These are phyloP conservation scores for Bruguiera sexangula DNA, from an alignment of 345 rosid species.

Conservation along the genomic window DNA sequence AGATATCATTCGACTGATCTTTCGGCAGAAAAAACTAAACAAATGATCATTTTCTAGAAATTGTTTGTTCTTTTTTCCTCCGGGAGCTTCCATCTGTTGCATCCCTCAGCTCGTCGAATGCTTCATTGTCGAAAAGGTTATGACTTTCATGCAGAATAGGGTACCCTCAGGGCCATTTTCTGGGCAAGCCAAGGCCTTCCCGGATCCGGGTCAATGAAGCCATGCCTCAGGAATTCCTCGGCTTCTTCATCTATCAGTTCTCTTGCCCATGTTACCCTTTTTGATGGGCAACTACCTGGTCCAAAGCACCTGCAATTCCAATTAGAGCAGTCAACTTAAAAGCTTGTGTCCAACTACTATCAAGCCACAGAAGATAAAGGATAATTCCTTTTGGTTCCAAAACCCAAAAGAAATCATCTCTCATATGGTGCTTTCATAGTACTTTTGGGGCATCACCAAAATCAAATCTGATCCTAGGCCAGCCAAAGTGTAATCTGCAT, in stretches of 20 bases:
- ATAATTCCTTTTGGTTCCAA: neutral
- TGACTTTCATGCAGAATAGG: slow-evolving; percentile 53
- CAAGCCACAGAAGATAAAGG: neutral
- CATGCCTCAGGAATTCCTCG: slow-evolving; percentile 65
- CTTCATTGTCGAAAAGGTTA: neutral
- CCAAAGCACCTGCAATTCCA: slow-evolving; percentile 67
- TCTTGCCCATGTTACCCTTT: slow-evolving; percentile 78
- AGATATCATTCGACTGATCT: neutral
- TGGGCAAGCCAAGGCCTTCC: slow-evolving; percentile 77
- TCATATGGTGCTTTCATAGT: neutral
- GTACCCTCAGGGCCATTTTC: slow-evolving; percentile 69
- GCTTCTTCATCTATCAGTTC: slow-evolving; percentile 89
- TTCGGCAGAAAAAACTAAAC: neutral
- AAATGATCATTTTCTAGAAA: too few relatives aligned
- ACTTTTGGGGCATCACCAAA: neutral
- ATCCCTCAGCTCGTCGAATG: neutral
- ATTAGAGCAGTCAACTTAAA: neutral
- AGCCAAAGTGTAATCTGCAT: neutral
- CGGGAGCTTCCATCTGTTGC: neutral
- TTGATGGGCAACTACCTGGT: slow-evolving; percentile 69
- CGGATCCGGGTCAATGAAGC: slow-evolving; percentile 75
- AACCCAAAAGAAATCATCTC: neutral
- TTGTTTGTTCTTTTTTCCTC: neutral
- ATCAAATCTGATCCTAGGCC: neutral
- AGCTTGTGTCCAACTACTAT: neutral